Base-by-base conservation (phyloP, 2,329 filamentous ascomycete species). In the Endothia cerciana region DNA sequence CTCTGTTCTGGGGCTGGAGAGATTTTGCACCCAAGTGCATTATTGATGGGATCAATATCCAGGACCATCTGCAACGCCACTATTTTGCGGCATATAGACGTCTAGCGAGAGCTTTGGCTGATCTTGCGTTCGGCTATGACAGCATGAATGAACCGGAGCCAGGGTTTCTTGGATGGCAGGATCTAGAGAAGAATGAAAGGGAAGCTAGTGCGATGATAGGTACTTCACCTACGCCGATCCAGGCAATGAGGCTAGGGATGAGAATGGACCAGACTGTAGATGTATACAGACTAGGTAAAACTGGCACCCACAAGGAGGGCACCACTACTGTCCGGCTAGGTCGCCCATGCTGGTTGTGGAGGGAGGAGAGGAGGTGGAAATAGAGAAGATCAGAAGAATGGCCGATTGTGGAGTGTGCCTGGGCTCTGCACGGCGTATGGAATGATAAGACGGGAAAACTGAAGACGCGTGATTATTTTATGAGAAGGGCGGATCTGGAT, bases 91-190 rank as follows among this genome's bases (percentile, higher is more conserved):
- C 71, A 30, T 72, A 71, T 25, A 67, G 53, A 15, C 58, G 64
- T 4, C 43, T 73, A 4, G 68, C 66, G 4, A 62, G 66, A n/a
- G 56, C 43, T 11, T 62, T 73, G n/a, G 65, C 68, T 1, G 66
- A 71, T 19, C 47, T 72, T 15, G 65, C 65, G 6, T 71, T 71
- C 41, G 71, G 63, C 0, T 73, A 68, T 58, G 71, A 73, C 28
- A 69, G 70, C n/a, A 73, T 73, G 70, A 73, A 73, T 17, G 71
- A 73, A 64, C 71, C 71, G 0, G 70, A 71, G 57, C 47, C 69
- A 10, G 71, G 71, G 3, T 66, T 71, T 38, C 70, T 73, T 41
- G 69, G 68, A 17, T 65, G 64, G 60, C 38, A 63, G 45, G 65
- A 72, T 43, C 61, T 73, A 43, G 49, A 43, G 36, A 64, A 36